These are phyloP conservation scores for Meyerozyma smithsonii DNA, from an alignment of 1,139 yeast species.

Conservation along the genomic window DNA sequence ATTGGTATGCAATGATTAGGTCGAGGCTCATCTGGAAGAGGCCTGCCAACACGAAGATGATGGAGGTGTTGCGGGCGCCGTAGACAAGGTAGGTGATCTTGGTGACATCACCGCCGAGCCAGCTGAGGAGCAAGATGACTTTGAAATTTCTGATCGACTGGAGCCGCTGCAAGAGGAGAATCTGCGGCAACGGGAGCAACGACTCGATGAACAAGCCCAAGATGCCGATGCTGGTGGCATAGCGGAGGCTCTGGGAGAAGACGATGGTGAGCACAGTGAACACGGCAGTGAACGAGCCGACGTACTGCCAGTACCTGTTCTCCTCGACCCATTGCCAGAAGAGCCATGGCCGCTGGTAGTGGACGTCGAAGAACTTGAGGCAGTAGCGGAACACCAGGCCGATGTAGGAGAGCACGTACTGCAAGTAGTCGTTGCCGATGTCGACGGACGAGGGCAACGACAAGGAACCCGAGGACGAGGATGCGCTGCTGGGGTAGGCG, in stretches of 20 bases:
- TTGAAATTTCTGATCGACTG: slow-evolving; percentile 77
- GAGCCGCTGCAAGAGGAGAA: slow-evolving; percentile 62
- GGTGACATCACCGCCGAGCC: slow-evolving; percentile 86
- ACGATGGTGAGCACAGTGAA: slow-evolving; percentile 42
- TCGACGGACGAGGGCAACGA: slow-evolving; percentile 3
- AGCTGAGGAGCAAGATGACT: slow-evolving; percentile 65
- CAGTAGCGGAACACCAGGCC: slow-evolving; percentile 21
- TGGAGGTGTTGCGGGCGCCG: slow-evolving; percentile 68
- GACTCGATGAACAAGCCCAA: slow-evolving; percentile 75
- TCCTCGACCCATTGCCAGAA: slow-evolving; percentile 88
- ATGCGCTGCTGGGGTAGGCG: slow-evolving; percentile 6
- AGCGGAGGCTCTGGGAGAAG: slow-evolving; percentile 34
- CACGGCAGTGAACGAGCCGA: slow-evolving; percentile 41
- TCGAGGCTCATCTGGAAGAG: slow-evolving; percentile 77
- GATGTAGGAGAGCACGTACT: slow-evolving; percentile 15
- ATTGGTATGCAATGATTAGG: slow-evolving; percentile 71
- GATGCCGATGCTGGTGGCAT: slow-evolving; percentile 63
- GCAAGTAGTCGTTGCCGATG: slow-evolving; percentile 8
- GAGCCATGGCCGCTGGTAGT: slow-evolving; percentile 55
- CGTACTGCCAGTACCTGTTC: slow-evolving; percentile 60
- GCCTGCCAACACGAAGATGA: slow-evolving; percentile 72
- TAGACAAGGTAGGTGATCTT: slow-evolving; percentile 67
- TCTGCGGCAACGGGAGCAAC: slow-evolving; percentile 84
- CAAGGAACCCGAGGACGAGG: slow-evolving; percentile 8
- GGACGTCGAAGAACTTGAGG: slow-evolving; percentile 63